phyloP scores from a whole-genome alignment of 768 basidiomycete species.

The Rhodotorula paludigena region DNA sequence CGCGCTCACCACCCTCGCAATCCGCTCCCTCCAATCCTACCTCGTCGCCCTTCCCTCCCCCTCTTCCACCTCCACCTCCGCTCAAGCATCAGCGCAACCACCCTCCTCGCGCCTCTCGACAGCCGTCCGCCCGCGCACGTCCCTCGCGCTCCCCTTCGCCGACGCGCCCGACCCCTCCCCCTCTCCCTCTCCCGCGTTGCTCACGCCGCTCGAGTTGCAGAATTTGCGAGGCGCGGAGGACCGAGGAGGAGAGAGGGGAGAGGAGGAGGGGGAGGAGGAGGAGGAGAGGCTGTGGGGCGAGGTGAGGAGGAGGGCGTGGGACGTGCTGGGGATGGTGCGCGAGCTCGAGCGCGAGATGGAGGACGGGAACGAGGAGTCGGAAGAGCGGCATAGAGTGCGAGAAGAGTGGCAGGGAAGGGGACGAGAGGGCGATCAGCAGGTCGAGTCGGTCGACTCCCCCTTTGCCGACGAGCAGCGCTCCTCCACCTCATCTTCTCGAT shows the following conservation, averaged over 20 bases:
- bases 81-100: background rate
- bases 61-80: background rate
- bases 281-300: too few relatives aligned
- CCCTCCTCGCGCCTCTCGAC: slow-evolving; percentile 4
- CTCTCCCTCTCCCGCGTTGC: slow-evolving; percentile 37
- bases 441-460: too few relatives aligned
- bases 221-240: too few relatives aligned
- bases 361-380: too few relatives aligned
- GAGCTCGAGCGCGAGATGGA: too few relatives aligned
- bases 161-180: slow-evolving; percentile 44
- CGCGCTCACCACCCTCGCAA: slow-evolving; percentile 70
- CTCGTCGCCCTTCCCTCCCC: slow-evolving; percentile 72
- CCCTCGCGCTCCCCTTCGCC: slow-evolving; percentile 2
- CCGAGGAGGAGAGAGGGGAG: too few relatives aligned
- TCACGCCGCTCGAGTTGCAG: too few relatives aligned
- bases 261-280: too few relatives aligned
- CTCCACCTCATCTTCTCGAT: too few relatives aligned
- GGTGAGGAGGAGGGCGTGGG: slow-evolving; percentile 74
- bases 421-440: too few relatives aligned
- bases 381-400: slow-evolving; percentile 68
- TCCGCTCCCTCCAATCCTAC: slow-evolving; percentile 79
- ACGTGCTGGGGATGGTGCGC: slow-evolving; percentile 72
- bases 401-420: too few relatives aligned
- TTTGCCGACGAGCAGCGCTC: too few relatives aligned
- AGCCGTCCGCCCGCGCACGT: slow-evolving; percentile 29